Evolutionary conservation across 23 red algal species (phyloP).

Genomic region (Gracilariopsis chorda): DNA sequence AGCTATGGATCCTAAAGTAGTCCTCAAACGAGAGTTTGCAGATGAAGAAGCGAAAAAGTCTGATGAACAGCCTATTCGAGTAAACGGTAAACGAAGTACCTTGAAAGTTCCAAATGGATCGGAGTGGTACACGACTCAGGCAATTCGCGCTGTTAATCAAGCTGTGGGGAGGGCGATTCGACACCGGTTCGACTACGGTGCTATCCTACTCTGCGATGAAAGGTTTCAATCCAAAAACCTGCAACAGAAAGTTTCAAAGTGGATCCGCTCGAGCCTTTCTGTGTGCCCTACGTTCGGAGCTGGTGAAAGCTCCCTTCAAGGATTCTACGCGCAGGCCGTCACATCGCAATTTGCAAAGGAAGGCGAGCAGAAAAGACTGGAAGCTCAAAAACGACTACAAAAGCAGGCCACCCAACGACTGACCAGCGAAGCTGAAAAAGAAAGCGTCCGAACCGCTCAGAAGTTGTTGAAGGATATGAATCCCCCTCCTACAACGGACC

Average conservation of each 20-base stretch:
- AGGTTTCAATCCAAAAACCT: slow-evolving; percentile 65
- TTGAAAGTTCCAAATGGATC: slow-evolving; percentile 16
- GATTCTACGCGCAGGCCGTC: slow-evolving; percentile 34
- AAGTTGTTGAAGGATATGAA: slow-evolving; percentile 15
- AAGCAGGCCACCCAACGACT: not conserved
- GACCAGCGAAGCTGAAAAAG: not conserved
- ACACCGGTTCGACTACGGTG: slow-evolving; percentile 91
- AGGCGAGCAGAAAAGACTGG: slow-evolving; percentile 23
- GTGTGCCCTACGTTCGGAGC: slow-evolving; percentile 23
- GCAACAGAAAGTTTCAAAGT: slow-evolving; percentile 58
- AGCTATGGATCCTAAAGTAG: slow-evolving; percentile 77
- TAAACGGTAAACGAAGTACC: not conserved
- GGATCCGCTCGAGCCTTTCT: slow-evolving; percentile 62
- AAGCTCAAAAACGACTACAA: slow-evolving; percentile 22
- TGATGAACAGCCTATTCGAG: not conserved
- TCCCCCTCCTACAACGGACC: slow-evolving; percentile 35
- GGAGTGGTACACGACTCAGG: slow-evolving; percentile 87
- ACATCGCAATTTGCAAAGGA: slow-evolving; percentile 56
- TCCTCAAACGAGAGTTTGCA: slow-evolving; percentile 75
- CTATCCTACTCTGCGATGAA: slow-evolving; percentile 90
- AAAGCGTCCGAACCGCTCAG: slow-evolving; percentile 21
- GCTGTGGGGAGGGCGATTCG: slow-evolving; percentile 89
- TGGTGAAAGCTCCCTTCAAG: slow-evolving; percentile 8
- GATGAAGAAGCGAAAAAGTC: slow-evolving; percentile 30
- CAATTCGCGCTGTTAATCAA: slow-evolving; percentile 89